Conservation (phyloP, 495 filamentous ascomycete genomes). For the Penicillium turbatum region DNA sequence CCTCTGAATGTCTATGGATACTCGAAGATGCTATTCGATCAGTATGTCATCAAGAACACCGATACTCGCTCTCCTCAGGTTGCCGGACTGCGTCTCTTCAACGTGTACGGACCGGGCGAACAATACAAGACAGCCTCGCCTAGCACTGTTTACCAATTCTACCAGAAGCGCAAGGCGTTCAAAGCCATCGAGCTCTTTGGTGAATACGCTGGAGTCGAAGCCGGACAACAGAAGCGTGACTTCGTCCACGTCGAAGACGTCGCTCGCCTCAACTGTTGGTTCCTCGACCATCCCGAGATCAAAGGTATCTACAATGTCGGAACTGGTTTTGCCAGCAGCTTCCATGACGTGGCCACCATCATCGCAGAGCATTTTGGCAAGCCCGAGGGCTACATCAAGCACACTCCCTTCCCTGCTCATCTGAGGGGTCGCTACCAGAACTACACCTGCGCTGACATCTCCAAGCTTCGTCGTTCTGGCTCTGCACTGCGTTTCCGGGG, state of each 20-base stretch:
- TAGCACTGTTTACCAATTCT: not conserved
- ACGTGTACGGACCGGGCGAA: slow-evolving; percentile 2
- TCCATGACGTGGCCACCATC: not conserved
- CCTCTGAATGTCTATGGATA: not conserved
- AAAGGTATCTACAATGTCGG: slow-evolving; percentile 5
- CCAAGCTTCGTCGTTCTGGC: not conserved
- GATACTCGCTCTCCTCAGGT: not conserved
- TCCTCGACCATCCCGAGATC: slow-evolving; percentile 5
- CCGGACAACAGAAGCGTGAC: slow-evolving; percentile 2
- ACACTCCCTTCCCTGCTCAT: not conserved
- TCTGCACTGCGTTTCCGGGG: not conserved
- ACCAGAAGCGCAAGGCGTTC: not conserved
- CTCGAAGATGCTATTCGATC: slow-evolving; percentile 1
- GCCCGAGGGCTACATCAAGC: not conserved
- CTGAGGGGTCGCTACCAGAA: not conserved
- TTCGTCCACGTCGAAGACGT: slow-evolving; percentile 8
- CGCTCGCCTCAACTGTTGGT: slow-evolving; percentile 7
- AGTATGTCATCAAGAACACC: not conserved
- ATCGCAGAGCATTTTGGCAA: not conserved
- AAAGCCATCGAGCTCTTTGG: slow-evolving; percentile 3
- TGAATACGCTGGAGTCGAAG: slow-evolving; percentile 1
- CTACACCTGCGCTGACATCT: not conserved
- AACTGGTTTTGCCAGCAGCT: not conserved
- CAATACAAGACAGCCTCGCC: not conserved
- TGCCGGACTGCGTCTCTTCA: slow-evolving; percentile 1